These are phyloP conservation scores for Exophiala viscosa DNA, from an alignment of 2,329 filamentous ascomycete genomes.

Conservation along the genomic window DNA sequence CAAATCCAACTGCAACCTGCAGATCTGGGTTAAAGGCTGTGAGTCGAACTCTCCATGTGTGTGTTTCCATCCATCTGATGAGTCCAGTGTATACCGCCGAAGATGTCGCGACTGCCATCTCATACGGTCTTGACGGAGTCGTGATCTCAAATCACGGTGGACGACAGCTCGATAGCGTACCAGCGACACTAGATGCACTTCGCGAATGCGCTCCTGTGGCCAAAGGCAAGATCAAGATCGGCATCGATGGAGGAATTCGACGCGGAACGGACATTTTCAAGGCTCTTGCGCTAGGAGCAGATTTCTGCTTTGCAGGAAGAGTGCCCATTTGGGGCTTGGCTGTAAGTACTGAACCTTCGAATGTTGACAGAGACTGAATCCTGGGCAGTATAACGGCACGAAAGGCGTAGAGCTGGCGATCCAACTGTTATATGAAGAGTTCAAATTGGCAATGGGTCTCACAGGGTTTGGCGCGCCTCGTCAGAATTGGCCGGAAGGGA, in stretches of 20 bases:
- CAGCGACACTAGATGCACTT: conserved; percentile 24
- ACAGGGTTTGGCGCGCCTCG: conserved; percentile 26
- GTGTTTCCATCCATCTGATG: neutral
- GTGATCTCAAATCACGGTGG: conserved; percentile 27
- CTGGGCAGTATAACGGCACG: conserved; percentile 9
- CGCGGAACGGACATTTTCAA: conserved; percentile 38
- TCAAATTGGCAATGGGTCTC: conserved; percentile 14
- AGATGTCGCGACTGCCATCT: conserved; percentile 24
- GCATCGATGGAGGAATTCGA: conserved; percentile 35
- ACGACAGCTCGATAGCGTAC: conserved; percentile 25
- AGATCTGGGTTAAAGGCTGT: conserved; percentile 29
- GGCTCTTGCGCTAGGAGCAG: conserved; percentile 35
- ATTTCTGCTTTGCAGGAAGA: conserved; percentile 34
- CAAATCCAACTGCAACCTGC: conserved; percentile 34
- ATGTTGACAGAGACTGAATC: neutral
- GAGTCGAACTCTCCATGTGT: conserved; percentile 23
- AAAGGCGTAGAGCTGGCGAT: conserved; percentile 12
- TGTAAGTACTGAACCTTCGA: conserved; percentile 16
- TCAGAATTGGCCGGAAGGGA: neutral
- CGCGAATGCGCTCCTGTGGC: conserved; percentile 22
- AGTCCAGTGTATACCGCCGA: conserved; percentile 18
- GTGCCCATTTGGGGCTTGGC: conserved; percentile 36
- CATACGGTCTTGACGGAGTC: conserved; percentile 24
- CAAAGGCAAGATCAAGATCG: conserved; percentile 32
- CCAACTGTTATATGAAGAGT: conserved; percentile 13